Evolutionary conservation across 331 rosid species (phyloP).

Genomic region (Quercus lobata): DNA sequence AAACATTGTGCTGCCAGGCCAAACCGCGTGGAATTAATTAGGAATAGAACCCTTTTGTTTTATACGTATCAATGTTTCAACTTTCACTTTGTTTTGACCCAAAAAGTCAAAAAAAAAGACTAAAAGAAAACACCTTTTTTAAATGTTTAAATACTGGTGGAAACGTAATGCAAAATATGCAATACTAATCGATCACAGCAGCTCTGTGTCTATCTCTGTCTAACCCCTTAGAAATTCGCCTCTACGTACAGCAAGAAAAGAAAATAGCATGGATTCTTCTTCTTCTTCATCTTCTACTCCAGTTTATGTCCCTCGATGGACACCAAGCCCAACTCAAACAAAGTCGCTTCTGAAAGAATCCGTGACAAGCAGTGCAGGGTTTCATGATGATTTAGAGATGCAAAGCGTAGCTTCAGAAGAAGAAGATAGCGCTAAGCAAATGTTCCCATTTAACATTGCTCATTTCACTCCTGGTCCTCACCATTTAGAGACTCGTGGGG

Average conservation of each 20-base stretch:
- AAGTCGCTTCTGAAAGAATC: background rate
- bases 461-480: background rate
- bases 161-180: too few relatives aligned
- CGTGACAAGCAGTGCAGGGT: too few relatives aligned
- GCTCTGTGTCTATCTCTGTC: slow-evolving; percentile 7
- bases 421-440: background rate
- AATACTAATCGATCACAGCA: too few relatives aligned
- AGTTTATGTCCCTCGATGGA: slow-evolving; percentile 14
- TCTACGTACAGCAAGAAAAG: background rate
- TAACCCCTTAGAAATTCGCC: slow-evolving; percentile 2
- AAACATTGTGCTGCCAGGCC: background rate
- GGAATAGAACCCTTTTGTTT: too few relatives aligned
- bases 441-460: background rate
- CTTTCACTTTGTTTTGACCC: too few relatives aligned
- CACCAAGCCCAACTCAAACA: slow-evolving; percentile 26
- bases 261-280: background rate
- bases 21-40: too few relatives aligned
- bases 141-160: too few relatives aligned
- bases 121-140: too few relatives aligned
- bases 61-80: too few relatives aligned
- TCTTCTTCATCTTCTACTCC: background rate
- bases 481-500: background rate
- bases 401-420: background rate
- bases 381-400: background rate
- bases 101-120: too few relatives aligned